Percentiles rank a stretch among this genome's conserved stretches.
Conservation (phyloP, 2,329 filamentous ascomycete species). For the Ophiostoma perfectum region DNA sequence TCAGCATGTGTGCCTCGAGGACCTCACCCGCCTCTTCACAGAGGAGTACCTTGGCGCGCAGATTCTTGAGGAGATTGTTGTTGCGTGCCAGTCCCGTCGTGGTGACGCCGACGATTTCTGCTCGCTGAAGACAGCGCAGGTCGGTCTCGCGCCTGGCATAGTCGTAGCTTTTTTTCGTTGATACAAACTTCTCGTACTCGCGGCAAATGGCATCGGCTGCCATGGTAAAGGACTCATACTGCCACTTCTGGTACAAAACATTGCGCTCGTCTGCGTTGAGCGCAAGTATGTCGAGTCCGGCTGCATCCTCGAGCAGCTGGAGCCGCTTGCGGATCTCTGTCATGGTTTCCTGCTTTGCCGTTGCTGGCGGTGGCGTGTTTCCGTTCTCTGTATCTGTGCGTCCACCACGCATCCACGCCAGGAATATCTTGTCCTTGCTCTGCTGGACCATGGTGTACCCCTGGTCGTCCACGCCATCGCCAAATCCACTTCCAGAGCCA, state of each 20-base stretch:
- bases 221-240: background rate
- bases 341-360: background rate
- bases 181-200: background rate
- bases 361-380: background rate
- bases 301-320: background rate
- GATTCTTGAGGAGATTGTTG: conserved; percentile 43
- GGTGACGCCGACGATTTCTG: conserved; percentile 53
- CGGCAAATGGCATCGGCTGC: background rate
- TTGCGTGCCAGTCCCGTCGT: conserved; percentile 54
- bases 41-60: conserved; percentile 53
- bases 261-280: background rate
- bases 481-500: background rate
- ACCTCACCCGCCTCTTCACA: conserved; percentile 67
- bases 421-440: conserved; percentile 24
- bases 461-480: conserved; percentile 25
- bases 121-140: conserved; percentile 36
- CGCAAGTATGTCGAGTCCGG: background rate
- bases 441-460: conserved; percentile 29
- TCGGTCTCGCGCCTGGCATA: conserved; percentile 33
- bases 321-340: background rate
- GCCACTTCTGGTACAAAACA: conserved; percentile 14
- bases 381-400: background rate
- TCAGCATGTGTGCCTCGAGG: conserved; percentile 57
- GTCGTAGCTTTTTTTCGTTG: conserved; percentile 17
- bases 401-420: conserved; percentile 25